Evolutionary conservation across 352 stramenopile genomes (phyloP).

Genomic region (Phytophthora megakarya): DNA sequence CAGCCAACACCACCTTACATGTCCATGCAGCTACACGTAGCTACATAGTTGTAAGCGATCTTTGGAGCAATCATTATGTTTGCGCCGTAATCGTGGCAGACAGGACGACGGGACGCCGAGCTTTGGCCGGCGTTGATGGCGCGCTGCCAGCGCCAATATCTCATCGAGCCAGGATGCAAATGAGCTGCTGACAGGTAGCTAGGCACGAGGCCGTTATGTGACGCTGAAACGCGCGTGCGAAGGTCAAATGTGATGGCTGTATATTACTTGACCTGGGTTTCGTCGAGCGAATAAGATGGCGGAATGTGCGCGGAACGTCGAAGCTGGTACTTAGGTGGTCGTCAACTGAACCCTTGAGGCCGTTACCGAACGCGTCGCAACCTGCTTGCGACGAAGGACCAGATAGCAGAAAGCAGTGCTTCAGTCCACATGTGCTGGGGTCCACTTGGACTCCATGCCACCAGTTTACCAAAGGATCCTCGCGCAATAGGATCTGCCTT

Average conservation of each 20-base stretch:
- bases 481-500: too few relatives aligned
- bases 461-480: neutral
- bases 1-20: too few relatives aligned
- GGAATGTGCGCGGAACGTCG: neutral
- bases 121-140: neutral
- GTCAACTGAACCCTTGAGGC: neutral
- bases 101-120: conserved; percentile 15
- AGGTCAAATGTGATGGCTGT: too few relatives aligned
- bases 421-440: too few relatives aligned
- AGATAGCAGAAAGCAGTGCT: too few relatives aligned
- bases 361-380: neutral
- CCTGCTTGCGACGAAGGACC: too few relatives aligned
- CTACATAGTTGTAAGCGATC: too few relatives aligned
- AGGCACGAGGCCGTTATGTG: neutral
- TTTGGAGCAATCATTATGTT: conserved; percentile 5
- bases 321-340: conserved; percentile 17
- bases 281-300: conserved; percentile 13
- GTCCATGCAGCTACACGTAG: too few relatives aligned
- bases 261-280: too few relatives aligned
- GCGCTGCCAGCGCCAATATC: too few relatives aligned
- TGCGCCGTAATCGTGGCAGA: conserved; percentile 19
- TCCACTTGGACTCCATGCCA: neutral
- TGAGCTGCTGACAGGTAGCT: neutral
- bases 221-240: too few relatives aligned
- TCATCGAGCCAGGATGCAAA: neutral